phyloP scores from a whole-genome alignment of 1,284 basidiomycete genomes.

The Phellopilus nigrolimitatus region DNA sequence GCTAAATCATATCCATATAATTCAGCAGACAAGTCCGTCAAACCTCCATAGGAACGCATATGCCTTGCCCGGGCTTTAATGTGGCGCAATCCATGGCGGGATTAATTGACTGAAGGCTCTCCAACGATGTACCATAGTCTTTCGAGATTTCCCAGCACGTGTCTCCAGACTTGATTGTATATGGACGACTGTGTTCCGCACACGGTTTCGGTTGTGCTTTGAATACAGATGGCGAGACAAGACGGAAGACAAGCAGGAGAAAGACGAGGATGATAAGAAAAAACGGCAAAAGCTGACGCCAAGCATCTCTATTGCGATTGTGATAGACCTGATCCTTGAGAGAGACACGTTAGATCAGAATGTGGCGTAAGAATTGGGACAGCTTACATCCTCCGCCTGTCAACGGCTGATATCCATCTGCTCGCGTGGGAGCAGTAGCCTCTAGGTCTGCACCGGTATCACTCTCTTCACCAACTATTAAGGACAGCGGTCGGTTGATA shows the following conservation, averaged over 20 bases:
- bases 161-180: slow-evolving; percentile 56
- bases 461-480: slow-evolving; percentile 22
- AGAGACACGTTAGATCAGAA: background rate
- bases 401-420: slow-evolving; percentile 56
- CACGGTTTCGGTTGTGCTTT: slow-evolving; percentile 36
- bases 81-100: slow-evolving; percentile 49
- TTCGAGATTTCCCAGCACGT: slow-evolving; percentile 65
- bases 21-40: background rate
- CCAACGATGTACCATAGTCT: slow-evolving; percentile 46
- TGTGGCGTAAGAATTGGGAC: background rate
- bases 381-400: slow-evolving; percentile 49
- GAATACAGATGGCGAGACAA: slow-evolving; percentile 42
- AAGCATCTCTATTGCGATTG: slow-evolving; percentile 26
- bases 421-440: slow-evolving; percentile 40
- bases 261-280: slow-evolving; percentile 63
- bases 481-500: background rate
- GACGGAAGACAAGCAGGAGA: slow-evolving; percentile 62
- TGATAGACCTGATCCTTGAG: slow-evolving; percentile 10
- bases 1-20: background rate
- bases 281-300: slow-evolving; percentile 59
- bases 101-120: slow-evolving; percentile 51
- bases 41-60: slow-evolving; percentile 50
- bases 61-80: slow-evolving; percentile 52
- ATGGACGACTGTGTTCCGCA: slow-evolving; percentile 42
- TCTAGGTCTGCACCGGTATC: slow-evolving; percentile 48